Base-by-base conservation (phyloP, 352 stramenopile genomes). In the Phytophthora aleatoria region DNA sequence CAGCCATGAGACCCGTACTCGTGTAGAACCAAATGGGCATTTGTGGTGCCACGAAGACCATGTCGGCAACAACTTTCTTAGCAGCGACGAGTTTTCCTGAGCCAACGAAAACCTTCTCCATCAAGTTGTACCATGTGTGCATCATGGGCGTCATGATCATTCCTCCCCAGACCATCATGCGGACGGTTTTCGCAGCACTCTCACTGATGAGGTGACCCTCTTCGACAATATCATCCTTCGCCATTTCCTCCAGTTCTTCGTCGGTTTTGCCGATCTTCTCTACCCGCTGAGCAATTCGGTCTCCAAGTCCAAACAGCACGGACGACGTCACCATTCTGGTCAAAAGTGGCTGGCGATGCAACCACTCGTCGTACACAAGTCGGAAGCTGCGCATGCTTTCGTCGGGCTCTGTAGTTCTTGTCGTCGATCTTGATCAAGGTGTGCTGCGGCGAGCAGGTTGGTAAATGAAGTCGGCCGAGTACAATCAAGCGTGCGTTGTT, bases 141-240 rank as follows among this genome's bases (percentile, higher is more conserved):
- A 84, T 89, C 42, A 77, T 74, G 1, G 89, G 89, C 15, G 87
- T 85, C 66, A 96, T 87, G 20, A 97, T 51, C 8, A 89, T 69
- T 26, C 94, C 77, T n/a, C 89, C 89, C 67, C 95, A 96, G 48
- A 95, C 65, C 43, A 92, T 77, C 76, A 96, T 96, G 3, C 90
- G 75, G 20, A 80, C 41, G 5, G 85, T 87, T 51, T 87, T 73
- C 16, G 57, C 62, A 52, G 58, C 63, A 11, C 57, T 67, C 35
- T 28, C 38, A 20, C 50, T 67, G 20, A 73, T 42, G 9, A 76
- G 36, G 9, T 36, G 30, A 3, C 38, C 49, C 13, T 69, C 50
- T 20, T 64, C 16, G 10, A 57, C 58, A 2, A 53, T 10, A n/a
- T 47, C 41, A 15, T 67, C 35, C 16, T 13, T 24, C 26, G 43